A percentile compares a stretch with the other conserved stretches of the same genome.
These are phyloP conservation scores for Metarhizium anisopliae DNA, from an alignment of 2,329 filamentous ascomycete genomes.

Conservation along the genomic window DNA sequence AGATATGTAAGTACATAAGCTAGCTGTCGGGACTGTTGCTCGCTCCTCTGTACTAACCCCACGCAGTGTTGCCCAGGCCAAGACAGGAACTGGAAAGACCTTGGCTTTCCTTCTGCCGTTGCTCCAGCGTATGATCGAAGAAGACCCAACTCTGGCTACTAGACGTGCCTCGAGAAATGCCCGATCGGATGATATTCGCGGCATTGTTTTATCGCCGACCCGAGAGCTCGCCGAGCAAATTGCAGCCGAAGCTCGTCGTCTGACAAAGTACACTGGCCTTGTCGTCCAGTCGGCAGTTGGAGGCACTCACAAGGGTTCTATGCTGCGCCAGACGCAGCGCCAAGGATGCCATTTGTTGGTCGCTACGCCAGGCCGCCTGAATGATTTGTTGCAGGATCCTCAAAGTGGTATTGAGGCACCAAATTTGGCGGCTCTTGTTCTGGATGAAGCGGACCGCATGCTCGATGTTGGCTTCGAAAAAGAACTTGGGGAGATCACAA, in stretches of 20 bases:
- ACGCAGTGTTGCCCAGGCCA: slow-evolving; percentile 77
- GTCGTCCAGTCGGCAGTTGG: slow-evolving; percentile 73
- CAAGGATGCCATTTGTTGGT: slow-evolving; percentile 84
- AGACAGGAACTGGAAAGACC: slow-evolving; percentile 95
- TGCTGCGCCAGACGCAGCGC: slow-evolving; percentile 58
- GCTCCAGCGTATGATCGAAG: slow-evolving; percentile 65
- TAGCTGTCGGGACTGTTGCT: background rate
- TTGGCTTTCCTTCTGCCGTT: slow-evolving; percentile 84
- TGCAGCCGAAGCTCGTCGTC: slow-evolving; percentile 64
- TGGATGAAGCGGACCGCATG: slow-evolving; percentile 98
- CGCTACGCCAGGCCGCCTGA: slow-evolving; percentile 79
- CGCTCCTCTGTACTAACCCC: slow-evolving; percentile 10
- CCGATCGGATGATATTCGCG: slow-evolving; percentile 51
- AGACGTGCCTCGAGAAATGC: slow-evolving; percentile 26
- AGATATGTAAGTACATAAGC: slow-evolving; percentile 62
- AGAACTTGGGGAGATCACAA: slow-evolving; percentile 53
- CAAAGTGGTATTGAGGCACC: slow-evolving; percentile 56
- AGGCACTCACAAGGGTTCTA: slow-evolving; percentile 67
- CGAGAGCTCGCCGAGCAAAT: slow-evolving; percentile 77
- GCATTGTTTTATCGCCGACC: slow-evolving; percentile 69
- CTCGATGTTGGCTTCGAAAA: slow-evolving; percentile 81
- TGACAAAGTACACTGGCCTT: slow-evolving; percentile 58
- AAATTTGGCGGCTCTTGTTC: slow-evolving; percentile 84
- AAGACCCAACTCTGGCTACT: slow-evolving; percentile 52
- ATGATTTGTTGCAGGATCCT: slow-evolving; percentile 68